Conservation (phyloP, 306 rosid species). For the Cercis canadensis region DNA sequence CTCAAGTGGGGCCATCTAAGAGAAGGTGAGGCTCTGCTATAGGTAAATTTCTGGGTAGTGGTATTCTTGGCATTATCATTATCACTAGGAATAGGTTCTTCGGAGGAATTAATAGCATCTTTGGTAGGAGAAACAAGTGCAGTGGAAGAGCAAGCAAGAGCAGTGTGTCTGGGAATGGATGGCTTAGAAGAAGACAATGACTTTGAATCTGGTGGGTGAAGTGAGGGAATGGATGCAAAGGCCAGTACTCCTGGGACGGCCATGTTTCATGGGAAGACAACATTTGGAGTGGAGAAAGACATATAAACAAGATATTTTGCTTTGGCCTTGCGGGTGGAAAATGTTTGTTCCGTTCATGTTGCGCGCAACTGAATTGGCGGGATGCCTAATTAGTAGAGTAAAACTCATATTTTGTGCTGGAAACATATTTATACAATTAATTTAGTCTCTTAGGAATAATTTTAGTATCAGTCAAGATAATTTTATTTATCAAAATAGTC, state of each 20-base stretch:
- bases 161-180: conserved; percentile 37
- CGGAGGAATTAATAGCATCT: conserved; percentile 23
- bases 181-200: conserved; percentile 41
- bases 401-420: too few species aligned
- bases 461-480: too few species aligned
- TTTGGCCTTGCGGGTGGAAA: too few species aligned
- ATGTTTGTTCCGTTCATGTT: too few species aligned
- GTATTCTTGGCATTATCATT: background rate
- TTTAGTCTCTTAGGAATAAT: too few species aligned
- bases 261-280: conserved; percentile 23
- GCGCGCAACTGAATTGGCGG: too few species aligned
- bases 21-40: conserved; percentile 91
- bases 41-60: conserved; percentile 51
- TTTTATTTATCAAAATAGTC: too few species aligned
- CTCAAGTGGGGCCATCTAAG: conserved; percentile 79
- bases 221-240: conserved; percentile 36
- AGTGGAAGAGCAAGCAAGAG: conserved; percentile 42
- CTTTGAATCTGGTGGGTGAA: conserved; percentile 30
- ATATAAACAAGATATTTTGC: too few species aligned
- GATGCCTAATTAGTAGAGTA: too few species aligned
- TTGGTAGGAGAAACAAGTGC: conserved; percentile 32
- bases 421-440: too few species aligned
- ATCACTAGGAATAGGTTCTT: conserved; percentile 21
- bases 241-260: conserved; percentile 36
- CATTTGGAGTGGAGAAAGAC: too few species aligned